These are phyloP conservation scores for Pestalotiopsis sp. DNA, from an alignment of 2,329 filamentous ascomycete genomes.

Conservation along the genomic window DNA sequence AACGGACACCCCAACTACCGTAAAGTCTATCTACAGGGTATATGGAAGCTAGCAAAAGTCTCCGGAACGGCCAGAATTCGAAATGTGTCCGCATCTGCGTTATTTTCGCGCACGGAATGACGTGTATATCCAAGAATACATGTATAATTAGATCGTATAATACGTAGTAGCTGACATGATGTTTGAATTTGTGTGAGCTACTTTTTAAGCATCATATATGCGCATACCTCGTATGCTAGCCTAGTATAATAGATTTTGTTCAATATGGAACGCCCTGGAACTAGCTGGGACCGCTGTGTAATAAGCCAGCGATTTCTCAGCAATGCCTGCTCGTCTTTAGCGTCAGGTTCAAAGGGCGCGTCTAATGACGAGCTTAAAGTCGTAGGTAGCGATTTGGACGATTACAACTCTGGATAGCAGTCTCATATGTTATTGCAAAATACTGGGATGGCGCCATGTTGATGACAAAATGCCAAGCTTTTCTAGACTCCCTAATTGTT, in stretches of 20 bases:
- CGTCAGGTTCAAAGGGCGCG: background rate
- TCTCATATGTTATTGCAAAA: background rate
- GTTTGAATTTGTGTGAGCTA: background rate
- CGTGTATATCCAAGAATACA: too few relatives aligned
- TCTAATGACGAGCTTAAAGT: background rate
- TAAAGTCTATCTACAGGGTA: background rate
- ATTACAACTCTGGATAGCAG: background rate
- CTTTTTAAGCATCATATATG: background rate
- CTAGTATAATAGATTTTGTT: background rate
- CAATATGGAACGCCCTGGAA: background rate
- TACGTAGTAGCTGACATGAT: too few relatives aligned
- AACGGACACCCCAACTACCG: background rate
- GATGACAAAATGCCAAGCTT: background rate
- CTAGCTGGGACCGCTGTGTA: background rate
- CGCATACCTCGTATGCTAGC: background rate
- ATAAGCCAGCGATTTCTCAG: background rate
- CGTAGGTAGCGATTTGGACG: background rate
- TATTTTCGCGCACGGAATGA: too few relatives aligned
- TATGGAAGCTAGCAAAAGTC: background rate
- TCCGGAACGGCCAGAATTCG: background rate
- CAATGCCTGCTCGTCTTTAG: background rate
- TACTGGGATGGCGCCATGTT: background rate
- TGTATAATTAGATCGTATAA: too few relatives aligned
- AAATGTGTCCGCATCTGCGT: too few relatives aligned
- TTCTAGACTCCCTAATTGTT: background rate